A percentile compares a stretch with the other conserved stretches of the same genome.
These are phyloP conservation scores for Alloascoidea africana DNA, from an alignment of 805 yeast species.

Conservation along the genomic window DNA sequence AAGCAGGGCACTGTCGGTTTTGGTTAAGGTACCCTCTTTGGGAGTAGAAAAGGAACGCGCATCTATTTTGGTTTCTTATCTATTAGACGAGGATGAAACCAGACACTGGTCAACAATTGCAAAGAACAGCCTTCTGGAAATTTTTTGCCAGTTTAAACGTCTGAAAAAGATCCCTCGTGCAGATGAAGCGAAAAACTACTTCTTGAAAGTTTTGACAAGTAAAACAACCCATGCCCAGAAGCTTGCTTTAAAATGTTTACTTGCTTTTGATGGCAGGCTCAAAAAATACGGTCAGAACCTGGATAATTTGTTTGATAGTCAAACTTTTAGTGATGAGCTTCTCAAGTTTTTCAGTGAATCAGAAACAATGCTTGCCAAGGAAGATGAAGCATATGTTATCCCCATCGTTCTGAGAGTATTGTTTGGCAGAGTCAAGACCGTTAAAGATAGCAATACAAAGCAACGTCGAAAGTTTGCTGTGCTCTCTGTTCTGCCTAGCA, in stretches of 20 bases:
- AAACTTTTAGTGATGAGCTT: conserved; percentile 75
- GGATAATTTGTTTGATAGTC: conserved; percentile 64
- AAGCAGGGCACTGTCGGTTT: background rate
- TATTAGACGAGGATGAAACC: conserved; percentile 2
- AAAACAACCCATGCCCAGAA: conserved; percentile 50
- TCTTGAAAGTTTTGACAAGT: conserved; percentile 45
- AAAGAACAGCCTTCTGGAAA: conserved; percentile 37
- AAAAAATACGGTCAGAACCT: conserved; percentile 62
- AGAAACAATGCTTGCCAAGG: conserved; percentile 32
- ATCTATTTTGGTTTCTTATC: background rate
- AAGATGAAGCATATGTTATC: conserved; percentile 44
- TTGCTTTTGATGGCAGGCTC: conserved; percentile 43
- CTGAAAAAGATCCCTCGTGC: conserved; percentile 38
- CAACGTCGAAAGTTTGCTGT: conserved; percentile 61
- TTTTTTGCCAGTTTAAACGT: conserved; percentile 51
- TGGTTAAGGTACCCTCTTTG: background rate
- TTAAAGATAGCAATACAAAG: conserved; percentile 48
- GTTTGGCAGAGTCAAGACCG: conserved; percentile 74
- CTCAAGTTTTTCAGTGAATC: conserved; percentile 43
- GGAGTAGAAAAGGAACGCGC: background rate
- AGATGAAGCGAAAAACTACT: conserved; percentile 34
- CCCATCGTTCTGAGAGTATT: conserved; percentile 65
- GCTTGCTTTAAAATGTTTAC: conserved; percentile 51
- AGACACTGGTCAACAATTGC: conserved; percentile 23
- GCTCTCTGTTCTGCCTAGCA: conserved; percentile 42